phyloP scores from a whole-genome alignment of 257 asterid genomes.

The Coffea canephora region DNA sequence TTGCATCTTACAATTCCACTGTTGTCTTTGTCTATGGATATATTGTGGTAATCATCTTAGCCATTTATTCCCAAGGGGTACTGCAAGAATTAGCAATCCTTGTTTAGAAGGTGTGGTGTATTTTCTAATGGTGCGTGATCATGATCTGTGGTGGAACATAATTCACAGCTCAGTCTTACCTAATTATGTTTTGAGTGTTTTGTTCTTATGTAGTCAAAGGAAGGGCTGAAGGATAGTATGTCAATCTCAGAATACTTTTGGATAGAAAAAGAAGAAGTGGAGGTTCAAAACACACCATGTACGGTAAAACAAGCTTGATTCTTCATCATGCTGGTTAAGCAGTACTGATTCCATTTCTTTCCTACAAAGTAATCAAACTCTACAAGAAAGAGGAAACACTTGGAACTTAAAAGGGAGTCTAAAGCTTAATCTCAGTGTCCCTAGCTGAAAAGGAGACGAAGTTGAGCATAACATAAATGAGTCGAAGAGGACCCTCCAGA shows the following conservation, averaged over 20 bases:
- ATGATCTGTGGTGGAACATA: not conserved
- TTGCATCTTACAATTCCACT: not conserved
- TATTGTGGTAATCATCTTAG: not conserved
- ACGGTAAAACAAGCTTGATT: slow-evolving; percentile 26
- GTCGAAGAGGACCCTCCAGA: slow-evolving; percentile 36
- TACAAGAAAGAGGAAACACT: slow-evolving; percentile 2
- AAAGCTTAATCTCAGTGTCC: slow-evolving; percentile 29
- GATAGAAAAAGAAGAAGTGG: slow-evolving; percentile 14
- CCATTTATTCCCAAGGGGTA: no score
- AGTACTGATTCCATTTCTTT: slow-evolving; percentile 15
- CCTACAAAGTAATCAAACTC: slow-evolving; percentile 16
- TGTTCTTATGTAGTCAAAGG: not conserved
- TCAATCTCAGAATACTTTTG: not conserved
- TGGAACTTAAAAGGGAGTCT: not conserved
- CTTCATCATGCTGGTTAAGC: slow-evolving; percentile 3
- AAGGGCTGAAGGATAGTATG: not conserved
- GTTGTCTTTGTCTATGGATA: not conserved
- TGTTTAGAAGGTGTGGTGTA: no score
- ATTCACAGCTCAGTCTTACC: not conserved
- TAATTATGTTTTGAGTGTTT: not conserved
- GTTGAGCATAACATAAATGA: slow-evolving; percentile 8
- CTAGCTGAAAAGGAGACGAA: slow-evolving; percentile 31
- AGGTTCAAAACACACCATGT: slow-evolving; percentile 31
- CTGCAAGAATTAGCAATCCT: not conserved
- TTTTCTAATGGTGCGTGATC: not conserved